A percentile compares a stretch with the other conserved stretches of the same genome.
Conservation (phyloP, 176 grass and related monocot genomes). For the Oryza nivara region DNA sequence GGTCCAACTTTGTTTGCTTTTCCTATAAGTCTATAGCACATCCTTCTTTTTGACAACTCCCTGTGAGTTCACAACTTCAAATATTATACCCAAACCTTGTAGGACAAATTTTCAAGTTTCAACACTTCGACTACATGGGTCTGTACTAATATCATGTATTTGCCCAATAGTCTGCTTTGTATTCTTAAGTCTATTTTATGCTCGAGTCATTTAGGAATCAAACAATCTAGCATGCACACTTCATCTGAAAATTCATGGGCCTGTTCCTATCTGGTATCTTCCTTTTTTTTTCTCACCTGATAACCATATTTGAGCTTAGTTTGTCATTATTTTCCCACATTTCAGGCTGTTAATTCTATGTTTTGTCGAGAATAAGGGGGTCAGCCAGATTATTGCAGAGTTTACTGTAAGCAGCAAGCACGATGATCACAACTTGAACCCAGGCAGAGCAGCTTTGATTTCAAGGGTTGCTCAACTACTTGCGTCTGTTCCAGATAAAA, state of each 20-base stretch:
- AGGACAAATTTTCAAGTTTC: not conserved
- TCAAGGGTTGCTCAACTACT: slow-evolving; percentile 75
- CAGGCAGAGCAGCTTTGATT: slow-evolving; percentile 51
- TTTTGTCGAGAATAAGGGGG: slow-evolving; percentile 79
- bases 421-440: slow-evolving; percentile 37
- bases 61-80: not conserved
- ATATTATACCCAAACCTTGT: slow-evolving; percentile 14
- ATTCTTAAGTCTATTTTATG: slow-evolving; percentile 14
- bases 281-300: slow-evolving; percentile 11
- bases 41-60: not conserved
- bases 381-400: slow-evolving; percentile 61
- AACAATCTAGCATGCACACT: not conserved
- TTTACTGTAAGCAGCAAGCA: slow-evolving; percentile 51
- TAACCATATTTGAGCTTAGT: not conserved
- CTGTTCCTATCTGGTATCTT: not conserved
- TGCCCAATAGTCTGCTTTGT: slow-evolving; percentile 6
- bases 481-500: slow-evolving; percentile 95
- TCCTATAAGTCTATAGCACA: not conserved
- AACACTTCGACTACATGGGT: not conserved
- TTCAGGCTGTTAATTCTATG: slow-evolving; percentile 79
- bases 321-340: slow-evolving; percentile 33
- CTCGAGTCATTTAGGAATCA: not conserved
- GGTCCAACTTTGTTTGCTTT: not conserved
- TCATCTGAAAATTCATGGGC: slow-evolving; percentile 13
- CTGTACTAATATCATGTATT: not conserved